phyloP scores from a whole-genome alignment of 441 rosid genomes.

The Codiaeum variegatum region DNA sequence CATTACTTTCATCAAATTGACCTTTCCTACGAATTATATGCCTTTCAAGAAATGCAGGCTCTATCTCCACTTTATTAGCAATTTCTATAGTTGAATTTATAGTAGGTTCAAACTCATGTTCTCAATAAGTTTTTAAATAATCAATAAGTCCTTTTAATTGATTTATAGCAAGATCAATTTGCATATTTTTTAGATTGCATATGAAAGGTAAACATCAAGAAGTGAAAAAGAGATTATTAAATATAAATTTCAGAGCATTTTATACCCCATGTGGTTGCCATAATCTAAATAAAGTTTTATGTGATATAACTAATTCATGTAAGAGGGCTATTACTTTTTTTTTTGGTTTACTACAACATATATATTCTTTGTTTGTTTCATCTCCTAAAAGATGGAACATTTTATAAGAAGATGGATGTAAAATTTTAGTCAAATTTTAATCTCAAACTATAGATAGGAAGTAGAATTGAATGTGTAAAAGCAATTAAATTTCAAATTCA shows the following conservation, averaged over 20 bases:
- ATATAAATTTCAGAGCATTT: too few species aligned
- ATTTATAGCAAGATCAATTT: neutral
- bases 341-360: neutral
- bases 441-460: neutral
- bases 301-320: neutral
- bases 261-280: too few species aligned
- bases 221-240: too few species aligned
- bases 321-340: neutral
- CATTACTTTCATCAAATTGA: too few species aligned
- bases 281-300: too few species aligned
- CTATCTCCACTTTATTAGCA: too few species aligned
- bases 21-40: too few species aligned
- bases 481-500: neutral
- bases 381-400: neutral
- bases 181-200: neutral
- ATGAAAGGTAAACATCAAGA: too few species aligned
- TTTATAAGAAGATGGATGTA: neutral
- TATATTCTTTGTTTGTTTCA: neutral
- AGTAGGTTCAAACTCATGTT: too few species aligned
- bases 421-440: neutral
- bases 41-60: too few species aligned
- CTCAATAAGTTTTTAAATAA: too few species aligned
- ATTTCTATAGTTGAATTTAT: too few species aligned
- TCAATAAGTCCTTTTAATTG: neutral
- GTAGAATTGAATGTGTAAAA: neutral